These are phyloP conservation scores for Lippia alba DNA, from an alignment of 305 asterid genomes.

Conservation along the genomic window DNA sequence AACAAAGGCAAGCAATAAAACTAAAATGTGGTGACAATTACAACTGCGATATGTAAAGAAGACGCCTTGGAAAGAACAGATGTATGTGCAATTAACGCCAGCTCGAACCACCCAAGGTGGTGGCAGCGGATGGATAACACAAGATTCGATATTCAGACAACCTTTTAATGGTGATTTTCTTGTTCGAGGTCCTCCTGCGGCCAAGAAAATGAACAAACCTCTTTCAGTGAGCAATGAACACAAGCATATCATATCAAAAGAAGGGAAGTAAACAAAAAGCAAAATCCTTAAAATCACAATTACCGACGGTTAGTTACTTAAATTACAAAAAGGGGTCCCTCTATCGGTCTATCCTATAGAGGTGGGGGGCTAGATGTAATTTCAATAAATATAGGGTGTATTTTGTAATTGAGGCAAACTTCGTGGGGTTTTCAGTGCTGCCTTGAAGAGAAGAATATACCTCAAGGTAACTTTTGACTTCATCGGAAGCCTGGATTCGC, in stretches of 20 bases:
- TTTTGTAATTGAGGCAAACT: background rate
- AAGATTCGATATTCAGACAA: background rate
- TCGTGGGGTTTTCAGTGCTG: background rate
- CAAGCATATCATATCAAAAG: no score
- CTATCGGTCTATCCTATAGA: no score
- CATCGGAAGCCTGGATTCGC: slow-evolving; percentile 66
- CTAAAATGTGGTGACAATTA: background rate
- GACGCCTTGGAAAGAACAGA: background rate
- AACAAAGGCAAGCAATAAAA: background rate
- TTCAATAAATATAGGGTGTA: no score
- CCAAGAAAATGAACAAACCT: slow-evolving; percentile 36
- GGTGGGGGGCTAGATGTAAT: background rate
- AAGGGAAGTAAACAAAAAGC: no score
- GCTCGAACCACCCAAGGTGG: background rate
- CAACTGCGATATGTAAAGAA: background rate
- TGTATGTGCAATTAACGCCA: slow-evolving; percentile 6
- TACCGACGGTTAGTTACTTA: no score
- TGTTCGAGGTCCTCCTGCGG: slow-evolving; percentile 37
- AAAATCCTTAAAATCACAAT: no score
- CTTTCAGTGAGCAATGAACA: slow-evolving; percentile 13
- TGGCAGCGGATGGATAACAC: slow-evolving; percentile 19
- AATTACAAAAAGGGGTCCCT: no score
- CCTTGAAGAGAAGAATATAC: slow-evolving; percentile 42
- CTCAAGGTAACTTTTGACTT: slow-evolving; percentile 65
- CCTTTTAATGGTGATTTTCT: slow-evolving; percentile 37